phyloP scores from a whole-genome alignment of 768 basidiomycete genomes.

The Lanmaoa rubissima region DNA sequence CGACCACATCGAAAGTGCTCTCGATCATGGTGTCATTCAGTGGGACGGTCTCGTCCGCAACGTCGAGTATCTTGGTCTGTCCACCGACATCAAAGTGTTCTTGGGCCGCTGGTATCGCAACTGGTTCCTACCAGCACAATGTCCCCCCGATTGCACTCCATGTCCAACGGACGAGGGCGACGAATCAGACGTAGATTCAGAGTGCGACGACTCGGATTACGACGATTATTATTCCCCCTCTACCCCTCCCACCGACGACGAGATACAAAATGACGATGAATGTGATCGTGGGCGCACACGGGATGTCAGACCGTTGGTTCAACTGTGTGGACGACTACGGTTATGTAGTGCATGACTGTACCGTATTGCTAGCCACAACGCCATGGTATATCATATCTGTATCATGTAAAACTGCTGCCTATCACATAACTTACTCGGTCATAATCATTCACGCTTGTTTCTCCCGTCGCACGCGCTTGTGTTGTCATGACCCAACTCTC shows the following conservation, averaged over 20 bases:
- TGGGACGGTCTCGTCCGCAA: slow-evolving; percentile 91
- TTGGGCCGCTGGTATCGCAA: slow-evolving; percentile 72
- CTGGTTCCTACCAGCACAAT: slow-evolving; percentile 47
- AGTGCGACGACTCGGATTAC: slow-evolving; percentile 25
- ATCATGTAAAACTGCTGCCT: background rate
- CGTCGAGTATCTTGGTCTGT: slow-evolving; percentile 82
- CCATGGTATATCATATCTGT: background rate
- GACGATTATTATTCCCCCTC: slow-evolving; percentile 26
- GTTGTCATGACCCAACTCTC: background rate
- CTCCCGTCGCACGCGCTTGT: too few species aligned
- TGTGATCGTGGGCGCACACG: slow-evolving; percentile 41
- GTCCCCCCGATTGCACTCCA: slow-evolving; percentile 24
- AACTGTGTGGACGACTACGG: slow-evolving; percentile 26
- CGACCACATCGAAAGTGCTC: slow-evolving; percentile 60
- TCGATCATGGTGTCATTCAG: slow-evolving; percentile 60
- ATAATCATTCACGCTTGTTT: too few species aligned
- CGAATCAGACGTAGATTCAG: slow-evolving; percentile 34
- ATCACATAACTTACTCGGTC: too few species aligned
- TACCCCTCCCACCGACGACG: slow-evolving; percentile 41
- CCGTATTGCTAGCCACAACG: background rate
- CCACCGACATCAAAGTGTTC: slow-evolving; percentile 72
- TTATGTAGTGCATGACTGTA: slow-evolving; percentile 11
- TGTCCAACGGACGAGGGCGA: slow-evolving; percentile 35
- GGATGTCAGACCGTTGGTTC: slow-evolving; percentile 40
- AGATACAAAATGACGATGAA: slow-evolving; percentile 38